Evolutionary conservation across 2,329 filamentous ascomycete species (phyloP), one percentile per base, ranked within the genome.

Genomic region (Colletotrichum neosansevieriae): DNA sequence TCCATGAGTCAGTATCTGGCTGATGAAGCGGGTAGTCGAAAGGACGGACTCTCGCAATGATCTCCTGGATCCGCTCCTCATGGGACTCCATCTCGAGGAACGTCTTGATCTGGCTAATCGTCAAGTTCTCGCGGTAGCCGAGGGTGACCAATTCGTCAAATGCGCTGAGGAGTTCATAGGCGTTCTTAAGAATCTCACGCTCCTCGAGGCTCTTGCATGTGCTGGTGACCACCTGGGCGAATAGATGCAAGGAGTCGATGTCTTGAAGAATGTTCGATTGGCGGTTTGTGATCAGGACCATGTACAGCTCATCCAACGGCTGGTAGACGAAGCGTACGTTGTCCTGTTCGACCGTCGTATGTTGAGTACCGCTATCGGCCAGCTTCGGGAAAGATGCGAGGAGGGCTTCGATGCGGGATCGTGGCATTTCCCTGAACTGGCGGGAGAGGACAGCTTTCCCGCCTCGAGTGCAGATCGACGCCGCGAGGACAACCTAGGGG

Each of bases 251-350:
- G 68, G 96, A 97, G 83, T 98, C 96, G 80, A 99, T 99, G 81
- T 99, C 96, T 83, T 99, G 96, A 58, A 99, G 88, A 74, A 99
- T 99, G 83, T 99, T 99, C 81, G 95, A 98, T 85, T 98, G 96
- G 76, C 94, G 92, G 86, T 99, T 99, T 80, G 97, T 99, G 82
- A 99, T 98, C 77, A 99, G 90, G 73, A 99, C 95, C 89, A 99
- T 98, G 88, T 99, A 99, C 72, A 99, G 91, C 85, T 99, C 97
- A 83, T 99, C 97, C 72, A 99, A 88, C 69, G 96, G 97, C 81
- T 99, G 96, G 86, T 99, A 99, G 67, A 99, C 96, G 79, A 98
- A 99, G 84, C 96, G 95, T 77, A 99, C 96, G 84, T 97, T 98
- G 85, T 99, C 97, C 83, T 98, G 94, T 83, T 99, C 96, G 76